A percentile compares a stretch with the other conserved stretches of the same genome.
phyloP scores from a whole-genome alignment of 352 stramenopile genomes.

The Phytopythium helicoides region DNA sequence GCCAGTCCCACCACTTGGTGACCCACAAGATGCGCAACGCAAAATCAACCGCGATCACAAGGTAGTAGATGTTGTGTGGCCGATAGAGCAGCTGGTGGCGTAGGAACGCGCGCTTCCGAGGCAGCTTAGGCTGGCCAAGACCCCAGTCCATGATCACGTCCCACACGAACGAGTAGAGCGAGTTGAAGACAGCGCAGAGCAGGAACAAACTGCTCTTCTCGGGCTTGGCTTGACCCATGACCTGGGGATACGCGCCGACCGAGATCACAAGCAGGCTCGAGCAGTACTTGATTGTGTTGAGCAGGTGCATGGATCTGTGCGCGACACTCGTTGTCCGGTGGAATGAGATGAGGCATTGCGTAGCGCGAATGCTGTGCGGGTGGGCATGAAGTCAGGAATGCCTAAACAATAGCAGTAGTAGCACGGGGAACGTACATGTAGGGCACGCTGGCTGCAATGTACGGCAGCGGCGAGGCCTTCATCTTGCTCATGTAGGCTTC shows the following conservation, averaged over 20 bases:
- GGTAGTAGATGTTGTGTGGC: slow-evolving; percentile 86
- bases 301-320: slow-evolving; percentile 76
- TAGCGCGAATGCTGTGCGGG: slow-evolving; percentile 56
- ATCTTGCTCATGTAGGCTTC: slow-evolving; percentile 68
- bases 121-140: slow-evolving; percentile 70
- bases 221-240: slow-evolving; percentile 46
- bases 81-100: slow-evolving; percentile 68
- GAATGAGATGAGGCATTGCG: slow-evolving; percentile 82
- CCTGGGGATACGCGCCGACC: slow-evolving; percentile 69
- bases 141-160: slow-evolving; percentile 98
- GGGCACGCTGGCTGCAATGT: slow-evolving; percentile 60
- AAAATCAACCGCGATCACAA: slow-evolving; percentile 91
- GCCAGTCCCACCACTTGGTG: slow-evolving; percentile 83
- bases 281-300: slow-evolving; percentile 88
- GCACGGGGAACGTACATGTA: slow-evolving; percentile 55
- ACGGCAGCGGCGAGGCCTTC: slow-evolving; percentile 68
- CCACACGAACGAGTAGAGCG: slow-evolving; percentile 96
- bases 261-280: slow-evolving; percentile 78
- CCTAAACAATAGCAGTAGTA: slow-evolving; percentile 6
- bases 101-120: slow-evolving; percentile 38
- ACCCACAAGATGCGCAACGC: slow-evolving; percentile 95
- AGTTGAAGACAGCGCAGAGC: slow-evolving; percentile 87
- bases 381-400: background rate
- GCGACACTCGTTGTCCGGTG: slow-evolving; percentile 61
- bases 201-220: slow-evolving; percentile 74